Conservation (phyloP, 129 eudicot genomes). For the Flaveria trinervia region DNA sequence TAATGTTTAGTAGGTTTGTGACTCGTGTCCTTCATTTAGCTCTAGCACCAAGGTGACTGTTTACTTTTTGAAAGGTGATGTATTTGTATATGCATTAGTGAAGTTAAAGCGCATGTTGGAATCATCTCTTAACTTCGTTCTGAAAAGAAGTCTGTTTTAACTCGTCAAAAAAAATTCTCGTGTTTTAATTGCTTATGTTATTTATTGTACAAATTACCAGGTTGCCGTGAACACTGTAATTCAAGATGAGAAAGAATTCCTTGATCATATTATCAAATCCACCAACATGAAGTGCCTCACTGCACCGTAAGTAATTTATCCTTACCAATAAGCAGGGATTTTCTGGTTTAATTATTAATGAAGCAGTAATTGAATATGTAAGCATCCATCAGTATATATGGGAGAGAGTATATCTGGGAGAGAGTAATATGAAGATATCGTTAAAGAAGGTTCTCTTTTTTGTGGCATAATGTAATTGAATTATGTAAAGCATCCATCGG, state of each 20-base stretch:
- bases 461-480: no score
- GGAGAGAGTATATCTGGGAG: no score
- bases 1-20: neutral
- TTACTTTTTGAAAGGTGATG: no score
- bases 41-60: neutral
- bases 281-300: conserved; percentile 98
- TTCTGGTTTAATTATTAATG: neutral
- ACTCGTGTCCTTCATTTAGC: neutral
- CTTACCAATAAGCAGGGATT: neutral
- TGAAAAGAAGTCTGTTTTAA: neutral
- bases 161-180: neutral
- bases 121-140: neutral
- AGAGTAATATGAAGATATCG: no score
- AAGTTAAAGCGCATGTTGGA: conserved; percentile 1
- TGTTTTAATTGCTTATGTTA: conserved; percentile 3
- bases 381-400: neutral
- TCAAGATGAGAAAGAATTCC: conserved; percentile 88
- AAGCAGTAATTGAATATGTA: neutral
- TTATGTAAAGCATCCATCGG: neutral
- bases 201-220: conserved; percentile 40
- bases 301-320: conserved; percentile 61
- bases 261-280: conserved; percentile 85
- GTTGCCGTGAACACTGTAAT: conserved; percentile 96
- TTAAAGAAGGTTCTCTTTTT: no score
- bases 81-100: conserved; percentile 5